A percentile compares a stretch with the other conserved stretches of the same genome.
These are phyloP conservation scores for Naganishia friedmannii DNA, from an alignment of 768 basidiomycete genomes.

Conservation along the genomic window DNA sequence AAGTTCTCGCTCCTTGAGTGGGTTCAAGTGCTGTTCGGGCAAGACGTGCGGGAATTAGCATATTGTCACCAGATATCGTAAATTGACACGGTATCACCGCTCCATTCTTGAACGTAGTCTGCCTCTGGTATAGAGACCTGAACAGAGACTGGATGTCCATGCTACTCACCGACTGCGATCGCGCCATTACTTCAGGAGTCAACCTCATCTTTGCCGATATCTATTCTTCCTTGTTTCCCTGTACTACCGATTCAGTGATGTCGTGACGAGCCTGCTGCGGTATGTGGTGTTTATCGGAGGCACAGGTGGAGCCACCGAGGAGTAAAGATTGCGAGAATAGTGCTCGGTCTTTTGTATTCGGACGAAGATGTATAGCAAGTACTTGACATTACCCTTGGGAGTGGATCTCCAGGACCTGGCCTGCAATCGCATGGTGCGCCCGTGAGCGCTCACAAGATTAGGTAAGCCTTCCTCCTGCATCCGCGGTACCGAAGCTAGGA, in stretches of 20 bases:
- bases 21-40: slow-evolving; percentile 45
- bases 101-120: not conserved
- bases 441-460: not conserved
- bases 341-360: no score
- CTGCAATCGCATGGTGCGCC: not conserved
- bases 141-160: no score
- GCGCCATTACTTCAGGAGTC: slow-evolving; percentile 47
- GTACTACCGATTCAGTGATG: not conserved
- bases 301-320: no score
- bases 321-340: no score
- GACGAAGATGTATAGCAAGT: no score
- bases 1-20: slow-evolving; percentile 51
- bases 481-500: not conserved
- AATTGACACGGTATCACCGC: not conserved
- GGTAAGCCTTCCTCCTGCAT: not conserved
- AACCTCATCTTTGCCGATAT: slow-evolving; percentile 43
- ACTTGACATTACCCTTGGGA: no score
- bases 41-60: not conserved
- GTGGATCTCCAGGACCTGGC: no score
- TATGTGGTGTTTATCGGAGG: no score
- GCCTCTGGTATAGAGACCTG: not conserved
- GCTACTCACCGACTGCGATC: slow-evolving; percentile 27
- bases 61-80: not conserved
- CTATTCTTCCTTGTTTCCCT: slow-evolving; percentile 8
- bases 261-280: not conserved